Conservation (phyloP, 306 rosid species). For the Casuarina equisetifolia region DNA sequence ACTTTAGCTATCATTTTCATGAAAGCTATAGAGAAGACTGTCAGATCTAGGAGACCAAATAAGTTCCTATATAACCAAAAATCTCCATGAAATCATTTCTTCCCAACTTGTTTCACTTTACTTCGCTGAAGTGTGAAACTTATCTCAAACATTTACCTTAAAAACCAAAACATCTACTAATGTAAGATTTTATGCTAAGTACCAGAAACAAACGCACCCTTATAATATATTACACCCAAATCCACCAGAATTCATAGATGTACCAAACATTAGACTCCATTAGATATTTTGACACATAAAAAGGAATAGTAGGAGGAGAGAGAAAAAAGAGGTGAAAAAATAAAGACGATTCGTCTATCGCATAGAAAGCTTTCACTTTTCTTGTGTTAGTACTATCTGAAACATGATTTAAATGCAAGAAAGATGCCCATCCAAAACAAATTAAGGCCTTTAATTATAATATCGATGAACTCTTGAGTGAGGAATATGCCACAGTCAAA, state of each 20-base stretch:
- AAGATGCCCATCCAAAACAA: neutral
- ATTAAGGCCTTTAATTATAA: neutral
- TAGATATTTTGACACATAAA: neutral
- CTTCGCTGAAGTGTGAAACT: neutral
- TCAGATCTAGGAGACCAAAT: neutral
- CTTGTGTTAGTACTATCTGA: neutral
- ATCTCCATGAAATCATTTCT: neutral
- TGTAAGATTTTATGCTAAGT: neutral
- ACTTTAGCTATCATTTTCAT: neutral
- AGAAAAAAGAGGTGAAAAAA: neutral
- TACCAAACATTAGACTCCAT: neutral
- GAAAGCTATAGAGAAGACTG: no score
- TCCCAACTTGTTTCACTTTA: neutral
- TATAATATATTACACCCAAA: neutral
- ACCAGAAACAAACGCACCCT: conserved; percentile 3
- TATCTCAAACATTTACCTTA: neutral
- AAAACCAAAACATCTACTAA: neutral
- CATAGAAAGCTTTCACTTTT: neutral
- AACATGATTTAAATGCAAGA: neutral
- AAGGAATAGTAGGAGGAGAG: neutral
- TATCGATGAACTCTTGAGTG: neutral
- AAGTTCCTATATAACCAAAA: neutral
- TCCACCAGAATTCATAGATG: conserved; percentile 1
- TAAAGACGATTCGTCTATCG: no score
- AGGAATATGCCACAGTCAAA: neutral